These are phyloP conservation scores for Microdochium paspali DNA, from an alignment of 2,329 filamentous ascomycete genomes.

Conservation along the genomic window DNA sequence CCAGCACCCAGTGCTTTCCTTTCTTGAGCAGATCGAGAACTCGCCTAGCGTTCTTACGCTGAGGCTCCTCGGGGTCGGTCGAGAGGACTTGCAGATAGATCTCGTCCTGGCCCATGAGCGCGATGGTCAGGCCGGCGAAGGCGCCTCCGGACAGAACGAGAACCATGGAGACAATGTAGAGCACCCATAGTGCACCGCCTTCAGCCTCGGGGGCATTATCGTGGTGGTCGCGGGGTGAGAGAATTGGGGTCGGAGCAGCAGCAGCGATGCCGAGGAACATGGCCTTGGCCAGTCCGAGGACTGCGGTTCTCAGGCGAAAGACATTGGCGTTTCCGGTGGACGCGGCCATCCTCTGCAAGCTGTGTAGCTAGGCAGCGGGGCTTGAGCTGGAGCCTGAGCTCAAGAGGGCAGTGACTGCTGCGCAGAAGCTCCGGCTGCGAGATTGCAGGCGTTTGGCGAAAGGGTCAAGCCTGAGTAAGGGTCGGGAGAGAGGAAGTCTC, in stretches of 20 bases:
- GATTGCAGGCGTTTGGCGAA: background rate
- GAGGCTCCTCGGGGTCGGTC: slow-evolving; percentile 72
- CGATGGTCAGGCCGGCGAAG: slow-evolving; percentile 90
- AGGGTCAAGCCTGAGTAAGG: no score
- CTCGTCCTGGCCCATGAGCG: slow-evolving; percentile 71
- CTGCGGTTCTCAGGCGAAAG: slow-evolving; percentile 32
- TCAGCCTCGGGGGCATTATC: slow-evolving; percentile 40
- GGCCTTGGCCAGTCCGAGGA: slow-evolving; percentile 37
- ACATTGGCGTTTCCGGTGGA: slow-evolving; percentile 8
- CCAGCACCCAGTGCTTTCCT: slow-evolving; percentile 97
- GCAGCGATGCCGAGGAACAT: slow-evolving; percentile 19
- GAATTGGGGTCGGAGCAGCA: slow-evolving; percentile 36
- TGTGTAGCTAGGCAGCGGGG: no score
- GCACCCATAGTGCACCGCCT: slow-evolving; percentile 67
- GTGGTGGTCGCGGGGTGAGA: slow-evolving; percentile 20
- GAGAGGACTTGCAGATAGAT: slow-evolving; percentile 95
- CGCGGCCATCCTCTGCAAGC: background rate
- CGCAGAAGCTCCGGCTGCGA: no score
- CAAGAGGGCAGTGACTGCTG: no score
- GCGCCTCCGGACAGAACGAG: slow-evolving; percentile 84
- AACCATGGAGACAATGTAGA: slow-evolving; percentile 67
- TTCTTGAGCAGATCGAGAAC: slow-evolving; percentile 73
- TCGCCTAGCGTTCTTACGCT: slow-evolving; percentile 74
- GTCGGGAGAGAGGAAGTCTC: no score
- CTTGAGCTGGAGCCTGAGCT: no score